These are phyloP conservation scores for Trichomonascus vanleenenianus DNA, from an alignment of 805 yeast genomes.

Conservation along the genomic window DNA sequence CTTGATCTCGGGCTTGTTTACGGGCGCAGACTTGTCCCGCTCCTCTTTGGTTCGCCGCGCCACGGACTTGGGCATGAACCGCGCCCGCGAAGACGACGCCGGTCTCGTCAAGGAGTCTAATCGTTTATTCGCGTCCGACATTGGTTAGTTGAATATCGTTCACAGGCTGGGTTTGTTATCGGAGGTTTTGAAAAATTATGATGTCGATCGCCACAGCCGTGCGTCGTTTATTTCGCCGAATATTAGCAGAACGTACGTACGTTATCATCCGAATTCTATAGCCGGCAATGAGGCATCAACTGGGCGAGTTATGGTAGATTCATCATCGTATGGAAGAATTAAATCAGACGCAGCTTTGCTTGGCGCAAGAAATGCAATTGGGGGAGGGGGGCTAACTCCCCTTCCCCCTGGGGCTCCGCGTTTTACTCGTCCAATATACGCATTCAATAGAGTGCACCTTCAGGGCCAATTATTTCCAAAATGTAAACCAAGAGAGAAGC, in stretches of 20 bases:
- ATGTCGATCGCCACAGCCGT: background rate
- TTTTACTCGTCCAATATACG: too few relatives aligned
- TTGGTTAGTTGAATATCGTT: background rate
- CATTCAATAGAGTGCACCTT: too few relatives aligned
- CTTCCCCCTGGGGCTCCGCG: too few relatives aligned
- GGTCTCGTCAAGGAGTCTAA: conserved; percentile 15
- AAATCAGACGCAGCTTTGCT: too few relatives aligned
- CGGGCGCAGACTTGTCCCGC: conserved; percentile 69
- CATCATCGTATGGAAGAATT: too few relatives aligned
- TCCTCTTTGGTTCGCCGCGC: conserved; percentile 80
- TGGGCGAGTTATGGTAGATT: too few relatives aligned
- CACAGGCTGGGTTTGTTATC: background rate
- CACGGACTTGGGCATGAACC: conserved; percentile 82
- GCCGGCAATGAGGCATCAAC: too few relatives aligned
- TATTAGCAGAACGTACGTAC: background rate
- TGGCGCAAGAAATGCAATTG: too few relatives aligned
- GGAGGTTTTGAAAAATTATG: background rate
- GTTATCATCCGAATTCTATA: too few relatives aligned
- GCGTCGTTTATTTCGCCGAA: background rate
- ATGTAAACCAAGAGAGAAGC: too few relatives aligned
- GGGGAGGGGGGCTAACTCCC: too few relatives aligned
- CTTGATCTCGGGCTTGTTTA: conserved; percentile 28
- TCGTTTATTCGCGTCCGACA: background rate
- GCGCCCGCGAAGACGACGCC: conserved; percentile 23
- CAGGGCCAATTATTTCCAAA: too few relatives aligned